These are phyloP conservation scores for Epichloe gansuensis DNA, from an alignment of 2,329 filamentous ascomycete species.

Conservation along the genomic window DNA sequence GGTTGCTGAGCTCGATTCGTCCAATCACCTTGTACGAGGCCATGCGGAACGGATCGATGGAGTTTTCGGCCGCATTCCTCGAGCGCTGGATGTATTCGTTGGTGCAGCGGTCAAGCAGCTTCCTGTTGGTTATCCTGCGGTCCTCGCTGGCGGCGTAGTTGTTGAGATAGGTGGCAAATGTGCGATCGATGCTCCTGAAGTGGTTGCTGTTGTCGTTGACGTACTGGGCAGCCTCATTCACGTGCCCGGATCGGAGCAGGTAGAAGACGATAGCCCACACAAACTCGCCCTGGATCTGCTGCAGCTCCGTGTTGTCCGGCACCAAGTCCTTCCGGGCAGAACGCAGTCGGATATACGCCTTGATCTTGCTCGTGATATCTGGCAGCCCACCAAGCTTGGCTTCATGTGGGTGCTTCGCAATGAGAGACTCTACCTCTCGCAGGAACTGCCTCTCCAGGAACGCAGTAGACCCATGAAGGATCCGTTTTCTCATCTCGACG, in stretches of 20 bases:
- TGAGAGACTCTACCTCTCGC: slow-evolving; percentile 60
- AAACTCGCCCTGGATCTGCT: slow-evolving; percentile 69
- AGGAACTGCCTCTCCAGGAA: slow-evolving; percentile 78
- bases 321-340: slow-evolving; percentile 72
- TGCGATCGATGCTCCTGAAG: slow-evolving; percentile 83
- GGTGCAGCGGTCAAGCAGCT: slow-evolving; percentile 76
- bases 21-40: slow-evolving; percentile 97
- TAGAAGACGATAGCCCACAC: slow-evolving; percentile 94
- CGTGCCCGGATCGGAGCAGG: slow-evolving; percentile 71
- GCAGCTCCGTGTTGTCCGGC: slow-evolving; percentile 67
- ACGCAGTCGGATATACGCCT: slow-evolving; percentile 78
- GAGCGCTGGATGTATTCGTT: slow-evolving; percentile 80
- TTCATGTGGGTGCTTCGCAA: slow-evolving; percentile 75
- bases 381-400: slow-evolving; percentile 84
- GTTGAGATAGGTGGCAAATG: slow-evolving; percentile 78
- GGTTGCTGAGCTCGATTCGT: slow-evolving; percentile 55
- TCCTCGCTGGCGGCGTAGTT: slow-evolving; percentile 70
- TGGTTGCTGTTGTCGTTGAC: slow-evolving; percentile 66
- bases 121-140: slow-evolving; percentile 57
- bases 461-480: slow-evolving; percentile 65
- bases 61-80: slow-evolving; percentile 73
- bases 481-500: slow-evolving; percentile 60
- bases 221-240: slow-evolving; percentile 75
- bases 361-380: slow-evolving; percentile 78
- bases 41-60: slow-evolving; percentile 88